Base-by-base conservation (phyloP, 768 basidiomycete genomes). In the Trametes cubensis region DNA sequence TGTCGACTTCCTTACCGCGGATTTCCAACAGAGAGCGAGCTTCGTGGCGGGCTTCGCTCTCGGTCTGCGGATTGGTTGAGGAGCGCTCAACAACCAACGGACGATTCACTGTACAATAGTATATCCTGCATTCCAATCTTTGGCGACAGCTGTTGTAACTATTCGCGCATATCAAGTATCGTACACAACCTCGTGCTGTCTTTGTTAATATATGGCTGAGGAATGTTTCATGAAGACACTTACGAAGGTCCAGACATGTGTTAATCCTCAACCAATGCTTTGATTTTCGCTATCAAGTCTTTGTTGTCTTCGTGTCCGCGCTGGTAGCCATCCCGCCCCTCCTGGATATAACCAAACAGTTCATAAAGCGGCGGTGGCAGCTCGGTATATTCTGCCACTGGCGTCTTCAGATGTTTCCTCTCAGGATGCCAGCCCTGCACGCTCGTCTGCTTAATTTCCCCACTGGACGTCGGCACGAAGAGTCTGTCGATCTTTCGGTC, bases 11-110 rank as follows among this genome's bases (percentile, higher is more conserved):
- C 76, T 98, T 73, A 92, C 90, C 0, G 91, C 94, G 7, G 93
- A 97, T 72, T 95, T 98, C 75, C 95, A 94, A 70, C 90, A 88
- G 46, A 78, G 95, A 63, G 95, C 94, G 2, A 88, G 90, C 15
- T 97, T 97, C 75, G 68, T 94, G 38, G 93, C 87, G 4, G 95
- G 95, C 10, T 80, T 97, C 60, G 82, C 79, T 0, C 77, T 98
- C 28, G 95, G 95, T 11, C 67, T 98, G 51, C 81, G 94, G 53
- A 73, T 97, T 20, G 94, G 95, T 55, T 96, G 41, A 58, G 30
- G 28, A 4, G 18, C 17, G 11, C 6, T 18, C 26, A 14, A 17
- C 30, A 17, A 26, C 11, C 30, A 28, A 2, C 25, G 57, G 42
- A 55, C 21, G 25, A 1, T 46, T n/a, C 46, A 34, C 6, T 64